These are phyloP conservation scores for Exserohilum rostratum DNA, from an alignment of 2,329 filamentous ascomycete species.

Conservation along the genomic window DNA sequence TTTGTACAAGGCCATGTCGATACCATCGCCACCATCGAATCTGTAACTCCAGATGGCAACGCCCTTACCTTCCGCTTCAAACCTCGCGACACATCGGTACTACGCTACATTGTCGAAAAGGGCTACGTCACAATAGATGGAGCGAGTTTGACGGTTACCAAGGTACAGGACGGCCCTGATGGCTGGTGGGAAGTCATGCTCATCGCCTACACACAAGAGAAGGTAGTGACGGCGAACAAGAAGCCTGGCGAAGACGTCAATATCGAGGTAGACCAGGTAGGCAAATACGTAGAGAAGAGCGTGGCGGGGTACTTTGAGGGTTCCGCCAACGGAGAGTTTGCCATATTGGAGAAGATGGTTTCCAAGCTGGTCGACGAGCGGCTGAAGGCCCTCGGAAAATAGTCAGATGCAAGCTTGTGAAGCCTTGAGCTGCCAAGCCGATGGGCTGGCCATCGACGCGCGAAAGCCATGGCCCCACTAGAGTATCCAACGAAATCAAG, in stretches of 20 bases:
- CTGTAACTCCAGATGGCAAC: conserved; percentile 82
- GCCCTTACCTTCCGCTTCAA: conserved; percentile 84
- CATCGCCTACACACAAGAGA: conserved; percentile 94
- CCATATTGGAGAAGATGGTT: conserved; percentile 59
- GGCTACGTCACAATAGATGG: conserved; percentile 94
- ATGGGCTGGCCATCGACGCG: conserved; percentile 4
- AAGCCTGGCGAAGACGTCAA: conserved; percentile 81
- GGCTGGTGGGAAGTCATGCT: conserved; percentile 97
- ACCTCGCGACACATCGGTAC: conserved; percentile 70
- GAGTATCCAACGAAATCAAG: conserved; percentile 10
- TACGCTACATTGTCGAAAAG: conserved; percentile 94
- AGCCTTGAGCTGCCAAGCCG: conserved; percentile 4
- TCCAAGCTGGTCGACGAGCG: conserved; percentile 76
- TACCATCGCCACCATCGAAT: conserved; percentile 77
- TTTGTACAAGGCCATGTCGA: conserved; percentile 99
- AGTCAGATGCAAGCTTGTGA: conserved; percentile 8
- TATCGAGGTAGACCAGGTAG: conserved; percentile 88
- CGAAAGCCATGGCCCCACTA: conserved; percentile 7
- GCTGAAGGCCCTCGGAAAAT: conserved; percentile 54
- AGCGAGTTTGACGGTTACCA: conserved; percentile 89
- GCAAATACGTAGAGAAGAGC: conserved; percentile 89
- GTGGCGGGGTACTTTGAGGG: conserved; percentile 78
- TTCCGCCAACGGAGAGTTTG: conserved; percentile 57
- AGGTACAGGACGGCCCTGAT: conserved; percentile 76
- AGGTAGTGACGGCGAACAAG: conserved; percentile 83